Evolutionary conservation across 352 stramenopile genomes (phyloP).

Genomic region (Pythium brassicae): DNA sequence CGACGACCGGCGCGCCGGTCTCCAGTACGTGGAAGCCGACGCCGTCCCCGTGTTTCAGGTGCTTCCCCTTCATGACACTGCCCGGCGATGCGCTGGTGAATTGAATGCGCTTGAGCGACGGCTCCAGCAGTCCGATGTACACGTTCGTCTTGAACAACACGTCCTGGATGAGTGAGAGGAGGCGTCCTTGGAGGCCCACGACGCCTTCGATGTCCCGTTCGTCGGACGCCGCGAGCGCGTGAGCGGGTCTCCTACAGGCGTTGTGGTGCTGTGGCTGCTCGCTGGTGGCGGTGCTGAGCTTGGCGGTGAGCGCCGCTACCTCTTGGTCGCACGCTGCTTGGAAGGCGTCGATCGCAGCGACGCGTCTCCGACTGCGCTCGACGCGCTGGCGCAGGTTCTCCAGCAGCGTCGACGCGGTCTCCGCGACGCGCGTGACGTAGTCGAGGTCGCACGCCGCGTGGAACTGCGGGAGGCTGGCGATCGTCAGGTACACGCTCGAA

Average conservation of each 20-base stretch:
- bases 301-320: constrained; percentile 2
- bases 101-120: constrained; percentile 28
- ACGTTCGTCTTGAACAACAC: constrained; percentile 35
- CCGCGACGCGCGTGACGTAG: constrained; percentile 42
- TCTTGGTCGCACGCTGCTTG: constrained; percentile 22
- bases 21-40: constrained; percentile 53
- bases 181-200: constrained; percentile 25
- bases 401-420: constrained; percentile 28
- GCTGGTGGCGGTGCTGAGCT: neutral
- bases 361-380: constrained; percentile 32
- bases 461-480: constrained; percentile 33
- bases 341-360: constrained; percentile 23
- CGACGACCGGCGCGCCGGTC: constrained; percentile 31
- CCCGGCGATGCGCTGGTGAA: constrained; percentile 49
- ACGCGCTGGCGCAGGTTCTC: constrained; percentile 32
- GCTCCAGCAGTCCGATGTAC: constrained; percentile 65
- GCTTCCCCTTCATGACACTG: constrained; percentile 62
- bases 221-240: constrained; percentile 20
- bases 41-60: constrained; percentile 45
- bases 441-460: constrained; percentile 39
- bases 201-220: constrained; percentile 44
- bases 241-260: neutral
- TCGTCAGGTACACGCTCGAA: constrained; percentile 35
- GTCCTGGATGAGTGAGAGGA: constrained; percentile 30
- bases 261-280: neutral